Percentiles rank a stretch among this genome's conserved stretches.
These are phyloP conservation scores for Aspergillus mulundensis DNA, from an alignment of 495 filamentous ascomycete species.

Conservation along the genomic window DNA sequence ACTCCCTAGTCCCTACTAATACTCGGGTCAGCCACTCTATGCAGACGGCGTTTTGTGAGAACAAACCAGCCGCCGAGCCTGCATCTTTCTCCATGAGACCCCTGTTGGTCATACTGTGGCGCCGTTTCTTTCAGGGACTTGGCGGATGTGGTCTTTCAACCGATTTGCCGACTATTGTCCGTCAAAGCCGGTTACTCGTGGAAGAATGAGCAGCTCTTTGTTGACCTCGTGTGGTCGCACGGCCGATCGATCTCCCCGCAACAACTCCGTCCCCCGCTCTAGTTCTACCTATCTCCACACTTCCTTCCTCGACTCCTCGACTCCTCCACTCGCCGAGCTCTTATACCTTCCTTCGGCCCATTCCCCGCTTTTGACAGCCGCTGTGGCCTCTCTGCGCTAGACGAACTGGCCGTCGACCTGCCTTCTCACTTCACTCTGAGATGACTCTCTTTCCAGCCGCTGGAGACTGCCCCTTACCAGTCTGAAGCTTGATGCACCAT, in stretches of 20 bases:
- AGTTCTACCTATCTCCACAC: background rate
- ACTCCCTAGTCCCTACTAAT: too few species aligned
- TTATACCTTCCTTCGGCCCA: background rate
- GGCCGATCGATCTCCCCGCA: constrained; percentile 13
- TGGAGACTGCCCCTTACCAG: background rate
- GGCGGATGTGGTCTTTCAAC: background rate
- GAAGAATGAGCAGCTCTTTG: constrained; percentile 16
- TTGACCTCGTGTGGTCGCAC: constrained; percentile 10
- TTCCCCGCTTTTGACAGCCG: background rate
- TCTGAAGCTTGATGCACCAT: constrained; percentile 18
- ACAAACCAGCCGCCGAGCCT: background rate
- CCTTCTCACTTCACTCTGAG: constrained; percentile 5
- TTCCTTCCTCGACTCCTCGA: background rate
- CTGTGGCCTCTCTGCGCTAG: background rate
- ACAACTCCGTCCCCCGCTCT: constrained; percentile 4
- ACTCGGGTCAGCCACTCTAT: background rate
- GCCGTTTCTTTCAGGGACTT: constrained; percentile 13
- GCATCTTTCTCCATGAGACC: background rate
- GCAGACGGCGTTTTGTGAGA: background rate
- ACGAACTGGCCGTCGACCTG: background rate
- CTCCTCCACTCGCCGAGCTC: background rate
- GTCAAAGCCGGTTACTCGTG: constrained; percentile 14
- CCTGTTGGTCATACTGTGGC: constrained; percentile 9
- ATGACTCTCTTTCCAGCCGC: constrained; percentile 4
- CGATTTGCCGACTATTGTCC: constrained; percentile 8